A percentile compares a stretch with the other conserved stretches of the same genome.
These are phyloP conservation scores for Pulveroboletus sp. DNA, from an alignment of 768 basidiomycete species.

Conservation along the genomic window DNA sequence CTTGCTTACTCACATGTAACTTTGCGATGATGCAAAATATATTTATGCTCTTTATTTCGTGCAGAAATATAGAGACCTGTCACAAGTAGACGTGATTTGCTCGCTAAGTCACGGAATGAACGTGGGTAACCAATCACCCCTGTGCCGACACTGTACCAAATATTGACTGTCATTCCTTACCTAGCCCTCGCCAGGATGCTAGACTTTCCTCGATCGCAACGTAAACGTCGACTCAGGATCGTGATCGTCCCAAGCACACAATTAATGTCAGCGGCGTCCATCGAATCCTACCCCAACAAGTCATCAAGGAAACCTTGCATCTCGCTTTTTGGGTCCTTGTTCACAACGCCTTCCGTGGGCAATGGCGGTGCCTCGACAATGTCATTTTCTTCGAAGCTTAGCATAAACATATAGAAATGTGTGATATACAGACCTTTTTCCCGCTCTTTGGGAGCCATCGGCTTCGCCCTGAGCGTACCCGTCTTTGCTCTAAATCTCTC, in stretches of 20 bases:
- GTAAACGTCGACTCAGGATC: neutral
- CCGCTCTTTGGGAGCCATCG: slow-evolving; percentile 32
- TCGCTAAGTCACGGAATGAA: neutral
- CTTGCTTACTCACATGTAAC: neutral
- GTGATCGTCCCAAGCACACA: neutral
- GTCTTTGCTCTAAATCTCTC: slow-evolving; percentile 56
- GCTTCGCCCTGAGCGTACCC: slow-evolving; percentile 41
- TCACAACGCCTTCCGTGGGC: slow-evolving; percentile 34
- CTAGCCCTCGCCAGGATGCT: too few species aligned
- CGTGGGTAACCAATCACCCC: too few species aligned
- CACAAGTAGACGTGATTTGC: too few species aligned
- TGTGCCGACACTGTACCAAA: too few species aligned
- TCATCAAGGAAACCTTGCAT: slow-evolving; percentile 78
- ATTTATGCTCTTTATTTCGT: slow-evolving; percentile 2
- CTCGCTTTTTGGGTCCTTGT: slow-evolving; percentile 46
- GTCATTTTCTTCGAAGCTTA: slow-evolving; percentile 28
- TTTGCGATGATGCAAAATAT: slow-evolving; percentile 1
- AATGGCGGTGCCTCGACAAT: slow-evolving; percentile 53
- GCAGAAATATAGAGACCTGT: neutral
- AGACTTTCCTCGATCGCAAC: neutral
- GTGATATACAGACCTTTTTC: slow-evolving; percentile 35
- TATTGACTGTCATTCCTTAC: too few species aligned
- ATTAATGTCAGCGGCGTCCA: neutral
- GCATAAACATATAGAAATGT: neutral
- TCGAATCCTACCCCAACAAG: slow-evolving; percentile 40